Base-by-base conservation (phyloP, 768 basidiomycete genomes). In the Lactifluus rugatus region DNA sequence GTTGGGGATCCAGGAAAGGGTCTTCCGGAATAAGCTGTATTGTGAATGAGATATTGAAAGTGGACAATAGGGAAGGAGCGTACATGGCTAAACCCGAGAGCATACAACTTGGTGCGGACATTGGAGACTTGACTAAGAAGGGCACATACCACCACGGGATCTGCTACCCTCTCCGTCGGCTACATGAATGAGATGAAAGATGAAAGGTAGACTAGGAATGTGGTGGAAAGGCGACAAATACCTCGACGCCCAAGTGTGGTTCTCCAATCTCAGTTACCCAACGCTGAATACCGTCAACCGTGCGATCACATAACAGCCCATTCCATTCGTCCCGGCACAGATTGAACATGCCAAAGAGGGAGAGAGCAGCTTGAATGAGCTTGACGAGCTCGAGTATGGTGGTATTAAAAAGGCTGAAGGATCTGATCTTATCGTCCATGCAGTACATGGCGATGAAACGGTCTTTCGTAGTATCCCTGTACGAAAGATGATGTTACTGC, bases 311-410 rank as follows among this genome's bases (percentile, higher is more conserved):
- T 23, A 93, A 71, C 14, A 93, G 74, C 1, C 89, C 89, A 68
- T 92, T 70, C 25, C 70, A 62, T 52, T 74, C 73, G 19, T 74
- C 71, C 16, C 66, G 57, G 4, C 61, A 61, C 26, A 74, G 48
- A 25, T 71, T 74, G 54, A 79, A 87, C 71, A 87, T 73, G 58
- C 87, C 88, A 67, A 86, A 92, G 51, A 90, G 75, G 50, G 77
- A 72, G 32, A 93, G 77, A 28, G 80, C 81, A 10, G 82, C 80
- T 66, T 92, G 89, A 36, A 91, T 71, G 62, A 89, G 74, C 67
- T 81, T 84, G 63, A 92, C 82, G 26, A 93, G 76, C 66, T 89
- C 85, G 17, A 92, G 76, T 5, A 92, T 87, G 25, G 83, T 81
- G 2, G 75, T 71, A 55, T 74, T 78, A 72, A 92, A 91, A 19